phyloP scores from a whole-genome alignment of 805 yeast genomes.

The Dipodascopsis tothii region DNA sequence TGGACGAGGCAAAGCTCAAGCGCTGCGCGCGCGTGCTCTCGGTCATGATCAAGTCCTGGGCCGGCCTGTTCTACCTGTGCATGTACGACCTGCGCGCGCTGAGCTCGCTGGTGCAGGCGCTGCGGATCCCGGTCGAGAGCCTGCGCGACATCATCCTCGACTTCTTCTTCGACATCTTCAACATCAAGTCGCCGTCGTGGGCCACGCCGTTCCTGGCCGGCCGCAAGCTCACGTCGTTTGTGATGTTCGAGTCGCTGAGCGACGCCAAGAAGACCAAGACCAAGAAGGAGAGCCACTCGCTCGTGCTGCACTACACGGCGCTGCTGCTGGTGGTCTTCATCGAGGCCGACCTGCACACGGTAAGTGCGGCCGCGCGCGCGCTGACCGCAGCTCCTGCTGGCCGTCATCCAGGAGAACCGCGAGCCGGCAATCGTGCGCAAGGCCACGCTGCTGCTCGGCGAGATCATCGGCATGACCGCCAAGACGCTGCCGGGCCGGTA shows the following conservation, averaged over 20 bases:
- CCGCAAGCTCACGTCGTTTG: conserved; percentile 18
- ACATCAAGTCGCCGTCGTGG: conserved; percentile 56
- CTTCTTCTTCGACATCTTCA: conserved; percentile 58
- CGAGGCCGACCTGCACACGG: conserved; percentile 21
- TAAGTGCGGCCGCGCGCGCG: neutral
- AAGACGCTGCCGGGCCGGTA: conserved; percentile 48
- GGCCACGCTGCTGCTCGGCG: conserved; percentile 58
- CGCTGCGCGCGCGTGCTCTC: conserved; percentile 54
- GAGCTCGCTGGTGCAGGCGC: conserved; percentile 50
- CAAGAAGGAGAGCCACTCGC: conserved; percentile 6
- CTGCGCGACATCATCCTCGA: conserved; percentile 59
- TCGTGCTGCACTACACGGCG: conserved; percentile 58
- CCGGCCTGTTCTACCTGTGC: conserved; percentile 55
- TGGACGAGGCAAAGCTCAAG: conserved; percentile 50
- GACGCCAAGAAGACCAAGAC: conserved; percentile 2
- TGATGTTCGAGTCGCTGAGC: neutral
- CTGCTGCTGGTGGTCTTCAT: conserved; percentile 50
- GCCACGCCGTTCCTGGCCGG: conserved; percentile 31
- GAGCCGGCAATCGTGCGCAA: conserved; percentile 47
- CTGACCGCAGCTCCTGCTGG: conserved; percentile 3
- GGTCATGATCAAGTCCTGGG: conserved; percentile 57
- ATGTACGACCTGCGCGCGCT: conserved; percentile 50
- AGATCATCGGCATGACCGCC: conserved; percentile 49
- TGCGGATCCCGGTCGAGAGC: conserved; percentile 45
- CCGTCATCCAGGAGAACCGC: conserved; percentile 16